Evolutionary conservation across 805 yeast genomes (phyloP), one percentile per base, ranked within the genome.

Genomic region (Candida chilensis): DNA sequence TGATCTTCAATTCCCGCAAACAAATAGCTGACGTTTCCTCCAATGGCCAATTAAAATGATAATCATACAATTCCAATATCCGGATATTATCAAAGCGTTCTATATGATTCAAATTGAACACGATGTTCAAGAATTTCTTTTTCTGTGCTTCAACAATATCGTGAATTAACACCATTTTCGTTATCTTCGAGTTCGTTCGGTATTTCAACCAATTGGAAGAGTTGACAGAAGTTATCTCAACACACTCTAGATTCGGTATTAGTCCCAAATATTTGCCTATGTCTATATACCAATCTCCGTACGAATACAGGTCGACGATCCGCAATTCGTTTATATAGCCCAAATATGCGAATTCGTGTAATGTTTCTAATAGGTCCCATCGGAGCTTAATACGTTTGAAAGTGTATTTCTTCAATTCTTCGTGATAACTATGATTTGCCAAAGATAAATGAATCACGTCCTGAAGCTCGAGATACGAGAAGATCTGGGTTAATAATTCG

Each of bases 81-180:
- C 43, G 34, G 26, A 73, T 42, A 4, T 42, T 36, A 1, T 39
- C 35, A 35, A 70, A 67, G 5, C 56, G 45, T 17, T 37, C 42
- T 24, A 71, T 44, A 43, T 72, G 77, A 25, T 55, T 48, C 35
- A 71, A 41, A 34, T 58, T 59, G 40, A 72, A 72, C 11, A 35
- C 41, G 8, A 16, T n/a, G 9, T 16, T 4, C 18, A n/a, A n/a
- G n/a, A n/a, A n/a, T n/a, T n/a, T 12, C 17, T 24, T 10, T n/a
- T 24, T 24, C 10, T 15, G 10, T 24, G 15, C 7, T 16, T 6
- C 10, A 5, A 5, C 17, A 16, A 5, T 4, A 12, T 24, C 15
- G 10, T n/a, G 16, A 10, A 12, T 12, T n/a, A 61, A 37, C 2
- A 50, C 40, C 12, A 61, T 32, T 6, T 34, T 27, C 12, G 27